Base-by-base conservation (phyloP, 805 yeast species). In the Wickerhamiella allomyrinae region DNA sequence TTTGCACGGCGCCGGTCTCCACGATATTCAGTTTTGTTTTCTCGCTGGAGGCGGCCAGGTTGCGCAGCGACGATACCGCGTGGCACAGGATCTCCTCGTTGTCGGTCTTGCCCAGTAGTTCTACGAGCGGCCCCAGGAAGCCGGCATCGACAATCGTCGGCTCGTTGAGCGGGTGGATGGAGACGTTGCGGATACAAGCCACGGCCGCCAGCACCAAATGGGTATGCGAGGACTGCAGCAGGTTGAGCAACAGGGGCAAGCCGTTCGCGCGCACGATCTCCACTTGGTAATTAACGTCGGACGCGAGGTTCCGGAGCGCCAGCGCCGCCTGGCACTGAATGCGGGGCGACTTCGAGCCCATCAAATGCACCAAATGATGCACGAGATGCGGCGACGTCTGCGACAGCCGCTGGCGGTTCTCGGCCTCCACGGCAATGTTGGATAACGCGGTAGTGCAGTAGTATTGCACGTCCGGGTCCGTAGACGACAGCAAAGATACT, bases 321-420 rank as follows among this genome's bases (percentile, higher is more conserved):
- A 91, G 69, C 4, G 98, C 93, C 0, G 98, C 97, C 66, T 91
- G 98, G 63, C 99, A 91, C 63, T 91, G 96, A 27, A 91, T 96
- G 53, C 97, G 73, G 29, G 96, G 89, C 37, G 91, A 76, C 10
- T 86, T 79, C 2, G 94, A 82, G 57, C 84, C 93, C 97, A 91
- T 89, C 50, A 91, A 70, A 49, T 74, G 74, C 21, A 91, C 95
- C 49, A 91, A 71, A 58, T 85, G 91, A 46, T 79, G 68, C 10
- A 91, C 95, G 49, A 91, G 71, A 55, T 84, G 79, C 11, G 96
- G 95, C 63, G 91, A 97, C 4, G 95, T 83, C 46, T 85, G 79
- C 2, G 95, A 76, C 51, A 91, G 69, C 56, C 81, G 82, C 59
- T 80, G 81, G 53, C 99, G 74, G 65, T 89, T 91, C 36, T 72